Conservation (phyloP, 768 basidiomycete genomes). For the Termitomyces sp. region DNA sequence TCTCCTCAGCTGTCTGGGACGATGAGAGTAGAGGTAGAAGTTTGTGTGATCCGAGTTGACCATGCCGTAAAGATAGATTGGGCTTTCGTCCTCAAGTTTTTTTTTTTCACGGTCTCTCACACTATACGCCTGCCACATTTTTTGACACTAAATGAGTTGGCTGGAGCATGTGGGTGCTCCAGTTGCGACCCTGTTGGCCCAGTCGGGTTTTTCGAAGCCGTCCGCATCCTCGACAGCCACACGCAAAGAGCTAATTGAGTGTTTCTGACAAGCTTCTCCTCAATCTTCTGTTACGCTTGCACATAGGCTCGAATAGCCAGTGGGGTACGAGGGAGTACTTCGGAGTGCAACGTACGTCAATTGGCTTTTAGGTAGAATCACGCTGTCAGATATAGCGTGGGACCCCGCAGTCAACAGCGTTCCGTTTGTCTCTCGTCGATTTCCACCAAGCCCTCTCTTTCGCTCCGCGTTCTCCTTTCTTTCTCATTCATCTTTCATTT, state of each 20-base stretch:
- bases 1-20: not conserved
- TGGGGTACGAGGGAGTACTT: constrained; percentile 3
- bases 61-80: not conserved
- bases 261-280: not conserved
- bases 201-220: not conserved
- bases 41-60: not conserved
- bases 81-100: not conserved
- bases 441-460: constrained; percentile 8
- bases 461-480: constrained; percentile 12
- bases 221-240: not conserved
- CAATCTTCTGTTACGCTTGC: constrained; percentile 7
- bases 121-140: not conserved
- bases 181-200: not conserved
- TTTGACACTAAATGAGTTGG: not conserved
- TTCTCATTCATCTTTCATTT: constrained; percentile 8
- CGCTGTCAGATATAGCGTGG: constrained; percentile 12
- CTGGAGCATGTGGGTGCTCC: not conserved
- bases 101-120: not conserved
- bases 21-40: not conserved
- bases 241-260: not conserved
- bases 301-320: not conserved
- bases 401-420: constrained; percentile 4
- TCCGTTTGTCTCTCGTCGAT: constrained; percentile 1
- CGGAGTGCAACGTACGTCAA: constrained; percentile 10
- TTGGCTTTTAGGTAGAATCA: constrained; percentile 2